Conservation (phyloP, 1,139 yeast species). For the Hyphopichia buzzinii region DNA sequence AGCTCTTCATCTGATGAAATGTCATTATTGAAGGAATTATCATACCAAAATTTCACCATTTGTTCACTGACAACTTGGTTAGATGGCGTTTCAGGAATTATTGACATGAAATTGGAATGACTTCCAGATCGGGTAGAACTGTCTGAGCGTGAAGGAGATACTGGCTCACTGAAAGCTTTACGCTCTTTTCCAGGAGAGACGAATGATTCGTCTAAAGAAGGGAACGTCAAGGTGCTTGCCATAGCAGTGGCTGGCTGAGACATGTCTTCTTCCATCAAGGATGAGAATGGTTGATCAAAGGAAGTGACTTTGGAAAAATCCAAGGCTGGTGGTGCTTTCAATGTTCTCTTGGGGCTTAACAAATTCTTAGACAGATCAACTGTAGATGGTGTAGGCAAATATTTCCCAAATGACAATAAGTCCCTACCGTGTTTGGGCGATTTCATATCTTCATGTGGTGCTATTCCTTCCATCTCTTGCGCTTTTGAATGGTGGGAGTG, state of each 20-base stretch:
- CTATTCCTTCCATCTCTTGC: not conserved
- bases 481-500: not conserved
- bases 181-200: slow-evolving; percentile 12
- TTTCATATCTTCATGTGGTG: not conserved
- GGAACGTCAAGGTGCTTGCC: not conserved
- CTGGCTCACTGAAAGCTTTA: not conserved
- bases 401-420: slow-evolving; percentile 22
- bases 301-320: slow-evolving; percentile 19
- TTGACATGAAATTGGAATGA: not conserved
- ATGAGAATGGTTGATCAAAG: slow-evolving; percentile 17
- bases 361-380: slow-evolving; percentile 33
- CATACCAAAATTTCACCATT: slow-evolving; percentile 38
- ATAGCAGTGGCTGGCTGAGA: slow-evolving; percentile 5
- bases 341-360: slow-evolving; percentile 8
- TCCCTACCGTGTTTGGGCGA: slow-evolving; percentile 6
- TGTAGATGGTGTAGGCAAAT: slow-evolving; percentile 43
- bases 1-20: slow-evolving; percentile 33
- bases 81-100: slow-evolving; percentile 27
- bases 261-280: slow-evolving; percentile 16
- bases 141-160: slow-evolving; percentile 1
- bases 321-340: slow-evolving; percentile 13
- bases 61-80: slow-evolving; percentile 35
- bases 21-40: slow-evolving; percentile 24
- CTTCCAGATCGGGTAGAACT: not conserved
- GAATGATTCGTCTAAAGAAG: slow-evolving; percentile 1